These are phyloP conservation scores for Potentilla sterilis DNA, from an alignment of 306 rosid genomes.

Conservation along the genomic window DNA sequence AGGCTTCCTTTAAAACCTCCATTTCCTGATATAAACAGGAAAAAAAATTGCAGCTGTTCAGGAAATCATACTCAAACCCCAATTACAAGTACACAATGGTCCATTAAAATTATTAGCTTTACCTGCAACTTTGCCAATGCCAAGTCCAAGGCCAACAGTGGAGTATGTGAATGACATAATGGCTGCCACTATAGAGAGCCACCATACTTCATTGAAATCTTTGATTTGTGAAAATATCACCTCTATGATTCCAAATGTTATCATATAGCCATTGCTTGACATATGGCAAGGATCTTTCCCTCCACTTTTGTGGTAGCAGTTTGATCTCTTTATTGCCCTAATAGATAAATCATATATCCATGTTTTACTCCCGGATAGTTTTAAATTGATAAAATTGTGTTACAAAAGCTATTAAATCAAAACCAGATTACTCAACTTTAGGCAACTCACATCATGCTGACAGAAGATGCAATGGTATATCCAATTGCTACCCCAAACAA, in stretches of 20 bases:
- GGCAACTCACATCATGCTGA: conserved; percentile 76
- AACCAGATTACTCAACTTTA: neutral
- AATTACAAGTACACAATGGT: no score
- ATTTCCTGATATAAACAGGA: conserved; percentile 36
- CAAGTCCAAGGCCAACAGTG: conserved; percentile 55
- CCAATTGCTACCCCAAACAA: conserved; percentile 67
- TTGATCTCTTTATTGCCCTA: conserved; percentile 74
- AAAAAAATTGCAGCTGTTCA: neutral
- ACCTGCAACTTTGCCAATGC: conserved; percentile 71
- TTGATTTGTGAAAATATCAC: conserved; percentile 67
- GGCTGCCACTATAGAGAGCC: conserved; percentile 80
- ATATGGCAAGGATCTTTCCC: conserved; percentile 74
- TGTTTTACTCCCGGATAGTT: neutral
- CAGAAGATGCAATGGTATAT: conserved; percentile 78
- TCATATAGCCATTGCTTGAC: conserved; percentile 77
- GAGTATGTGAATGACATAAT: conserved; percentile 74
- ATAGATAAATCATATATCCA: neutral
- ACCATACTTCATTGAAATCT: conserved; percentile 70
- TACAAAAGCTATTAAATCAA: neutral
- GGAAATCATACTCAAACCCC: neutral
- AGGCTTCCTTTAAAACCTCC: conserved; percentile 57
- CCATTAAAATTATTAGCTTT: neutral
- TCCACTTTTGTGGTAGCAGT: conserved; percentile 64
- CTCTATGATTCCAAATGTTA: conserved; percentile 64
- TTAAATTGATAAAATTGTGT: neutral